Conservation (phyloP, 2,329 filamentous ascomycete species). For the Tolypocladium album region DNA sequence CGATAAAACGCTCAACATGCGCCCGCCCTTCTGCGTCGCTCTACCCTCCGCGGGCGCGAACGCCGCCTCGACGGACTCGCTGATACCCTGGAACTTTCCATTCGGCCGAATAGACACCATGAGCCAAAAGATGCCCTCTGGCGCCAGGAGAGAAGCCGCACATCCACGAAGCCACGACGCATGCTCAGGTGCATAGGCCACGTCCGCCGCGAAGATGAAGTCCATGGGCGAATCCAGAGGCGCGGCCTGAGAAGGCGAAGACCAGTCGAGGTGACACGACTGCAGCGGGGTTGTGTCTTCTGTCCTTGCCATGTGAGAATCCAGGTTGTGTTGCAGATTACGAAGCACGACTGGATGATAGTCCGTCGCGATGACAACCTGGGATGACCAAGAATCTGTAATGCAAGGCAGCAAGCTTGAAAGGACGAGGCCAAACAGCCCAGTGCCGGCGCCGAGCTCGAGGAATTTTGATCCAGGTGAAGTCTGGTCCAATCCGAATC, state of each 20-base stretch:
- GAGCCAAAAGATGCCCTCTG: background rate
- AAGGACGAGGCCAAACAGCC: background rate
- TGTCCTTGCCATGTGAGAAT: background rate
- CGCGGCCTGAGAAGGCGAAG: background rate
- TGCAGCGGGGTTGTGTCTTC: background rate
- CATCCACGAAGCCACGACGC: background rate
- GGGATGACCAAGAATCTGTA: background rate
- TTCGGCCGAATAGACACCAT: background rate
- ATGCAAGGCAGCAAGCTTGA: background rate
- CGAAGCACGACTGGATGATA: background rate
- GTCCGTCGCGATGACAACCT: background rate
- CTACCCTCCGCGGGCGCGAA: background rate
- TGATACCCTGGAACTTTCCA: background rate
- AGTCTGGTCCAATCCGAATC: background rate
- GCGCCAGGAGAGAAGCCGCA: background rate
- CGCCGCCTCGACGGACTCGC: background rate
- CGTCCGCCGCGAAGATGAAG: background rate
- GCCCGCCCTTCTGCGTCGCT: background rate
- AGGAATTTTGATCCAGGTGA: background rate
- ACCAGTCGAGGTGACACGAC: background rate
- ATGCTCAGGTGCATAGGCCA: background rate
- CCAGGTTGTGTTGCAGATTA: background rate
- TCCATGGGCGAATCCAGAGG: background rate
- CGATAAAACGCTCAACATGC: background rate
- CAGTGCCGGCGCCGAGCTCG: background rate